phyloP scores from a whole-genome alignment of 1,139 yeast species.

The Saccharomyces hybrid region DNA sequence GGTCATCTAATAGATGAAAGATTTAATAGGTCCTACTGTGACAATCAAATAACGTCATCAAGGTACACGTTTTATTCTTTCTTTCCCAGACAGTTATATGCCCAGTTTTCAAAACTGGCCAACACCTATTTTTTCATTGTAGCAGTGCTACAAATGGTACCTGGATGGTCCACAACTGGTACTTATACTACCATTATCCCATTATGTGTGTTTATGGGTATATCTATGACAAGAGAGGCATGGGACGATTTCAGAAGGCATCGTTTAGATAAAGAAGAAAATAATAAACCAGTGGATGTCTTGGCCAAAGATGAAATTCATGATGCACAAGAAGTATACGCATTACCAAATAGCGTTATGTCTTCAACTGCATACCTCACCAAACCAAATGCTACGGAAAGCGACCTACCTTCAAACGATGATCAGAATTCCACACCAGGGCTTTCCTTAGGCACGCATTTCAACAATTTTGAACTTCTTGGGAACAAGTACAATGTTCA shows the following conservation, averaged over 20 bases:
- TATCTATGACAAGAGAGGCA: conserved; percentile 88
- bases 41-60: conserved; percentile 76
- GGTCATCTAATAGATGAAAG: conserved; percentile 56
- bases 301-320: conserved; percentile 13
- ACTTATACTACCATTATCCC: conserved; percentile 93
- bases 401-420: neutral
- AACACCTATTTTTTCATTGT: conserved; percentile 79
- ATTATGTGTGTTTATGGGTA: conserved; percentile 73
- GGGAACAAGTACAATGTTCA: conserved; percentile 26
- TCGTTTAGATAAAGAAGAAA: conserved; percentile 77
- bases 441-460: conserved; percentile 10
- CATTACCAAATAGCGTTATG: neutral
- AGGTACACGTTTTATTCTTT: conserved; percentile 77
- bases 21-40: conserved; percentile 47
- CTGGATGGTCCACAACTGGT: conserved; percentile 97
- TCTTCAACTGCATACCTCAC: conserved; percentile 5
- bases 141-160: conserved; percentile 90
- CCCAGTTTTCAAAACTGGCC: conserved; percentile 89
- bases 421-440: neutral
- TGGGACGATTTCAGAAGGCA: conserved; percentile 89
- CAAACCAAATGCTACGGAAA: neutral
- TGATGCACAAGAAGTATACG: conserved; percentile 2
- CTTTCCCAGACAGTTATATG: conserved; percentile 77
- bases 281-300: conserved; percentile 46
- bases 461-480: conserved; percentile 26